phyloP scores from a whole-genome alignment of 2,329 filamentous ascomycete genomes.

The Ophiocordyceps camponoti-leonardi region DNA sequence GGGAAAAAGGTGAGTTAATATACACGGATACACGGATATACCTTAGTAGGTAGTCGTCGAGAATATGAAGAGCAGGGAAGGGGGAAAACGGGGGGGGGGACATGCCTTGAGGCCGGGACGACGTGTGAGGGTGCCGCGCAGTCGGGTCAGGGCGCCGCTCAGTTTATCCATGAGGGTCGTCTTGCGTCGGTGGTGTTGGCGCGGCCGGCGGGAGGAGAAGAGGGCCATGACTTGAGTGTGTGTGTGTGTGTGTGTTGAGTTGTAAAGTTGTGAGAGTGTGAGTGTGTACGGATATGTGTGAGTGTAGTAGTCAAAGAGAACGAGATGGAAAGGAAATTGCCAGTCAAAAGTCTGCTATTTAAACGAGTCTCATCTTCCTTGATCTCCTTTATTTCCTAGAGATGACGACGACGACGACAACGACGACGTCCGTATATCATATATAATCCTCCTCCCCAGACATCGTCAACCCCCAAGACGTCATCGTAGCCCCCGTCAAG shows the following conservation, averaged over 20 bases:
- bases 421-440: too few relatives aligned
- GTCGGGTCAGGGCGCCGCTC: constrained; percentile 55
- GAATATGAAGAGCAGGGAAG: too few relatives aligned
- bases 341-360: too few relatives aligned
- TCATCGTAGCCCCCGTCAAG: not conserved
- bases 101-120: constrained; percentile 53
- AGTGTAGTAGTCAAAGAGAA: too few relatives aligned
- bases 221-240: constrained; percentile 21
- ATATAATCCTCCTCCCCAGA: not conserved
- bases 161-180: constrained; percentile 60
- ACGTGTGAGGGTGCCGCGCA: constrained; percentile 52
- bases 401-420: too few relatives aligned
- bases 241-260: too few relatives aligned
- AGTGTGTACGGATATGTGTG: too few relatives aligned
- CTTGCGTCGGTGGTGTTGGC: constrained; percentile 50
- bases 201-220: constrained; percentile 19
- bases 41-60: too few relatives aligned
- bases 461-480: not conserved
- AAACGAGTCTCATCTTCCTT: too few relatives aligned
- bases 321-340: not conserved
- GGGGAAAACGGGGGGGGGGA: not conserved
- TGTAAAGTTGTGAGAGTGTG: too few relatives aligned
- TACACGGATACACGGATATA: too few relatives aligned
- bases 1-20: not conserved
- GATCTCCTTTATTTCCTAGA: too few relatives aligned